Evolutionary conservation across 1,139 yeast genomes (phyloP), one percentile per base, ranked within the genome.

Genomic region (Protomyces macrosporus): DNA sequence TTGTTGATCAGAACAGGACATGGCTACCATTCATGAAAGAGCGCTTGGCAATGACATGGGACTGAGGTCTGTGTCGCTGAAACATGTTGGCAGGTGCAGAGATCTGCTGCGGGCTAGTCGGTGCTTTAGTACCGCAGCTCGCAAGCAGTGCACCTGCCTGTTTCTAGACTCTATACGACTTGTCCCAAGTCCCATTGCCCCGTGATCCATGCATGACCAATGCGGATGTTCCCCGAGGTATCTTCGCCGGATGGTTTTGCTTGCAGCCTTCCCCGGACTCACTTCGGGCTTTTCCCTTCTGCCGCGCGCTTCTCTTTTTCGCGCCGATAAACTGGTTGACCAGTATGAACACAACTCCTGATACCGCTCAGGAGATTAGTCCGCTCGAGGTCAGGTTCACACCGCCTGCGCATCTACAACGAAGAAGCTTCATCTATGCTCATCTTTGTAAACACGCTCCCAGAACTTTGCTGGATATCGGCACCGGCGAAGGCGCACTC

Each of bases 401-500:
- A n/a, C 62, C 62, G n/a, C 62, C 62, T 16, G 62, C 62, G 33
- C 45, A n/a, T 23, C 42, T 58, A 6, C 56, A 52, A 36, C 33
- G 62, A 10, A 56, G 62, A 4, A 52, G 52, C 10, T 33, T 42
- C 12, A 42, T 58, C 12, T 39, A 51, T 30, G 53, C 36, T 14
- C 34, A 12, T 32, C 48, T 58, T 35, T 6, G 35, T 12, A 10
- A 30, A 14, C 42, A 40, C 10, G 36, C 45, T 4, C 56, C 56
- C 16, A 32, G 35, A 14, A 16, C 50, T 1, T 45, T 62, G 56
- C 55, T 62, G 30, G 65, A 62, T 32, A 40, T 62, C 40, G 65
- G 65, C 50, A 48, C 57, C 32, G 60, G 61, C 4, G 56, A 56
- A 12, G 65, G 62, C 36, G 55, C 40, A 10, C 42, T 62, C 37